Evolutionary conservation across 2,329 filamentous ascomycete genomes (phyloP).

Genomic region (Alternaria sp.): DNA sequence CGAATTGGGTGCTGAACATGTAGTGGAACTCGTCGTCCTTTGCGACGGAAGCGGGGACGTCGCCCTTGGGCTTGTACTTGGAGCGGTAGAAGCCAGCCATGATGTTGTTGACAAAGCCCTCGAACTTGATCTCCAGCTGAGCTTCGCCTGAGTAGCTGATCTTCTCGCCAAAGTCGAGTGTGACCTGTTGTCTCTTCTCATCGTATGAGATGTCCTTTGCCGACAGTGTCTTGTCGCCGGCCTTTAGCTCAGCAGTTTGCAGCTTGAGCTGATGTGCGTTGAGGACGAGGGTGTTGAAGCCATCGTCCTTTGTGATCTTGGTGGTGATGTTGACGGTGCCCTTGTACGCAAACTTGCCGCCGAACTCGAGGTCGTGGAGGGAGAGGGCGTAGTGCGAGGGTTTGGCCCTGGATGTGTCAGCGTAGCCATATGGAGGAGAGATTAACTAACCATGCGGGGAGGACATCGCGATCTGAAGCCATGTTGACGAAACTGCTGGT

Average conservation of each 20-base stretch:
- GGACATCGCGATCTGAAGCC: conserved; percentile 55
- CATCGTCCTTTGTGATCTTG: conserved; percentile 67
- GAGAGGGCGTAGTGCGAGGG: conserved; percentile 86
- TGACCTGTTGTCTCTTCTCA: conserved; percentile 81
- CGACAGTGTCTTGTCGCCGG: conserved; percentile 63
- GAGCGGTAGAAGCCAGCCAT: conserved; percentile 95
- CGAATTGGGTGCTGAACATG: conserved; percentile 94
- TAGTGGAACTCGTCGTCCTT: conserved; percentile 69
- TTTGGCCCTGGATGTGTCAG: conserved; percentile 64
- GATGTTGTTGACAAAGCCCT: conserved; percentile 79
- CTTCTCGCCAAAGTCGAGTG: conserved; percentile 75
- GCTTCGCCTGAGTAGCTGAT: conserved; percentile 72
- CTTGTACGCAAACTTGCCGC: conserved; percentile 79
- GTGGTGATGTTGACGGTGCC: conserved; percentile 82
- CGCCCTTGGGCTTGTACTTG: conserved; percentile 83
- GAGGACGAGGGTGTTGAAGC: conserved; percentile 76
- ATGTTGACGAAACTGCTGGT: conserved; percentile 47
- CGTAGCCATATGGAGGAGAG: too few species aligned
- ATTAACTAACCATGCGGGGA: conserved; percentile 51
- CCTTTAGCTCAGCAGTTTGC: conserved; percentile 66
- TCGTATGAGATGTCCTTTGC: conserved; percentile 78
- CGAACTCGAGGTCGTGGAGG: conserved; percentile 77
- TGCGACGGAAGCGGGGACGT: conserved; percentile 77
- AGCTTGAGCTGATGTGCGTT: conserved; percentile 88
- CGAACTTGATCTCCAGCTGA: conserved; percentile 72